These are phyloP conservation scores for Extremus antarcticus DNA, from an alignment of 495 filamentous ascomycete genomes.

Conservation along the genomic window DNA sequence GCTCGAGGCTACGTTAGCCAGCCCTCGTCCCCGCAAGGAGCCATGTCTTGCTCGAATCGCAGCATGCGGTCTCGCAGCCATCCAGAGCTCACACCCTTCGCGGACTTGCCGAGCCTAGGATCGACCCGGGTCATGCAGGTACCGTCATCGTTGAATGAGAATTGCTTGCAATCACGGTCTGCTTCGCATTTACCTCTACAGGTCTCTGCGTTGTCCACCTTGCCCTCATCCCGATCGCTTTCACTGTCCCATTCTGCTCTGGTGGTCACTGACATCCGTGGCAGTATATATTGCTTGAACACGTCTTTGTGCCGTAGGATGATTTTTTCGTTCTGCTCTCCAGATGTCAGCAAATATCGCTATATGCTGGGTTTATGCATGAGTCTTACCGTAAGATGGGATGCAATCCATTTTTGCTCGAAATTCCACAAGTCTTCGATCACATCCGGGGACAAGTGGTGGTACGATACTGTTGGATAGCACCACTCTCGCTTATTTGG, in stretches of 20 bases:
- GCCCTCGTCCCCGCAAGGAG: neutral
- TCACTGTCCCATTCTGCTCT: neutral
- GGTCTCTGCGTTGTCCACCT: neutral
- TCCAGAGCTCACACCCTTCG: neutral
- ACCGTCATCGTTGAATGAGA: neutral
- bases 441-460: slow-evolving; percentile 7
- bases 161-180: neutral
- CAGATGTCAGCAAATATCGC: neutral
- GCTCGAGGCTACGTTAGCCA: neutral
- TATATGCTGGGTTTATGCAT: slow-evolving; percentile 3
- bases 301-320: slow-evolving; percentile 7
- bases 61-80: neutral
- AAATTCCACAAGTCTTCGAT: slow-evolving; percentile 10
- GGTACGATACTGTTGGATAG: slow-evolving; percentile 9
- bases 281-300: slow-evolving; percentile 8
- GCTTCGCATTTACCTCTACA: neutral
- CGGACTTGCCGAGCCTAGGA: neutral
- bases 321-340: neutral
- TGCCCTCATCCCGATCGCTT: neutral
- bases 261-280: neutral
- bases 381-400: neutral
- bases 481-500: slow-evolving; percentile 9
- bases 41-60: neutral
- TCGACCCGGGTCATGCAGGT: neutral
- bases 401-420: slow-evolving; percentile 9